Base-by-base conservation (phyloP, 2,329 filamentous ascomycete species). In the Venturia asperata region DNA sequence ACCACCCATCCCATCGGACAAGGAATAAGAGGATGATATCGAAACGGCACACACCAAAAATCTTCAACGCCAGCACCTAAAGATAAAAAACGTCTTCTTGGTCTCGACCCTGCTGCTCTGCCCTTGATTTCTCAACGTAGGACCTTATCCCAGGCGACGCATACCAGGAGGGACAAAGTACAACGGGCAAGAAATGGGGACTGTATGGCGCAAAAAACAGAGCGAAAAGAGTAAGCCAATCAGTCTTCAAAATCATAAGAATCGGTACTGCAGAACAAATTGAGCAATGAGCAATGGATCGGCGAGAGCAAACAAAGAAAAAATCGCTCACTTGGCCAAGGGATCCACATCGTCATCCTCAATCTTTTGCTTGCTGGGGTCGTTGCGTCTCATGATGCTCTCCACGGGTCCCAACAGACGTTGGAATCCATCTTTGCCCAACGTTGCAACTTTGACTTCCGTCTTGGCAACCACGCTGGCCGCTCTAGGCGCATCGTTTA, bases 371-470 rank as follows among this genome's bases (percentile, higher is more conserved):
- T 49, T 64, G 52, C 63, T 64, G 15, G 45, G 49, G 42, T 84
- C 82, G 67, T 84, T 91, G 72, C 94, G 85, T 76, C 94, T 84
- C 90, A 99, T 91, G 74, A 97, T 95, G 67, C 91, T 88, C 77
- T 96, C 92, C 37, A 97, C 92, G 0, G 93, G 92, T 1, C 94
- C 94, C 42, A 99, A 81, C 71, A 99, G 80, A 70, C 94, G 84
- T 80, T 97, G 93, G 78, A 99, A 99, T 6, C 93, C 94, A 71
- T 91, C 91, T 78, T 97, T 96, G 70, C 92, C 92, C 61, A 99
- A 81, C 61, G 88, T 91, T 5, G 93, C 94, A 62, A 97, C 91
- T 80, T 97, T 97, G 74, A 96, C 89, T 68, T 96, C 90, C 7
- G 89, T 90, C 75, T 86, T 83, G 71, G 90, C 90, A 60, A 95